phyloP scores from a whole-genome alignment of 2,329 filamentous ascomycete species.

The Penicillium sclerotigenum region DNA sequence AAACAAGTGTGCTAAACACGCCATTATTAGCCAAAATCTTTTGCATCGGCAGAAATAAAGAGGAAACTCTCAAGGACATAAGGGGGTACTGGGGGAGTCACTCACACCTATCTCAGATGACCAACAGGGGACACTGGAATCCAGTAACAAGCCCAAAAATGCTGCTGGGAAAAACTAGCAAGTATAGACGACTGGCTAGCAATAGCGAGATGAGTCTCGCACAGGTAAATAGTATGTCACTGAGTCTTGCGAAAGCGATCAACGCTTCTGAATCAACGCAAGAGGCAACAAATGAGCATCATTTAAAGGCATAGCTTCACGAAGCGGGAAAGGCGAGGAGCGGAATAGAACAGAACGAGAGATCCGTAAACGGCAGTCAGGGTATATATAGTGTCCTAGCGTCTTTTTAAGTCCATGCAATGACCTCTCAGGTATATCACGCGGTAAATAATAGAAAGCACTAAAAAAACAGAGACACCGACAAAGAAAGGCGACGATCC shows the following conservation, averaged over 20 bases:
- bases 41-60: background rate
- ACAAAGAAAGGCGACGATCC: slow-evolving; percentile 5
- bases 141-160: slow-evolving; percentile 1
- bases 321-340: background rate
- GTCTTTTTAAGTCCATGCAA: background rate
- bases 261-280: slow-evolving; percentile 16
- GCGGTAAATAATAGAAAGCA: background rate
- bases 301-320: slow-evolving; percentile 13
- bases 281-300: slow-evolving; percentile 6
- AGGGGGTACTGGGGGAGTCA: background rate
- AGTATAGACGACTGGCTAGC: background rate
- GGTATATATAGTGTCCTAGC: background rate
- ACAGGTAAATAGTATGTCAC: background rate
- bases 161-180: background rate
- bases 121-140: background rate
- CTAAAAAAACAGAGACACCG: background rate
- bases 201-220: background rate
- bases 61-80: background rate
- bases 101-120: background rate
- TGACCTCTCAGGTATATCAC: slow-evolving; percentile 1
- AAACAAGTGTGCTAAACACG: background rate
- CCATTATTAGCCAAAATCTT: background rate
- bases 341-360: background rate
- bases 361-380: background rate
- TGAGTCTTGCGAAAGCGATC: slow-evolving; percentile 5